Percentiles rank a stretch among this genome's conserved stretches.
These are phyloP conservation scores for Metarhizium brunneum DNA, from an alignment of 2,329 filamentous ascomycete genomes.

Conservation along the genomic window DNA sequence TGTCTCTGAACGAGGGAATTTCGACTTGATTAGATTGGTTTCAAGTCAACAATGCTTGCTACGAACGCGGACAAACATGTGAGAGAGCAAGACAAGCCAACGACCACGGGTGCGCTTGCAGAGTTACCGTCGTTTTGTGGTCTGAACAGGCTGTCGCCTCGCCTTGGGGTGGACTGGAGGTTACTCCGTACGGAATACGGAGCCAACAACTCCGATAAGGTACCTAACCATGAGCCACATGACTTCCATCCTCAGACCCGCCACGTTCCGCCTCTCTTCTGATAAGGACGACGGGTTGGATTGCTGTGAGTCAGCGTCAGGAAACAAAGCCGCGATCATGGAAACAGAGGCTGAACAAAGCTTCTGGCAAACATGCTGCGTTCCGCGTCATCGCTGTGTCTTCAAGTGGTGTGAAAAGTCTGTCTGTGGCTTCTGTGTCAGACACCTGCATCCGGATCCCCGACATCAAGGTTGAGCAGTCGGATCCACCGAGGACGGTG, in stretches of 20 bases:
- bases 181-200: too few species aligned
- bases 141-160: too few species aligned
- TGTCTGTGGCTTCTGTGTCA: neutral
- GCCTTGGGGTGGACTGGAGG: too few species aligned
- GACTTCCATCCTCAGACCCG: neutral
- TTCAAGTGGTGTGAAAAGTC: neutral
- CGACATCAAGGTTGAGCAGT: neutral
- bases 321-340: neutral
- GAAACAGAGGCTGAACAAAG: neutral
- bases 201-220: too few species aligned
- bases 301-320: neutral
- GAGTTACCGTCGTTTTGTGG: too few species aligned
- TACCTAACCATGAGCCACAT: neutral
- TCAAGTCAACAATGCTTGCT: too few species aligned
- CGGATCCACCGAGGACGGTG: conserved; percentile 9
- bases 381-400: neutral
- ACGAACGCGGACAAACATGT: too few species aligned
- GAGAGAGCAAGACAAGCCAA: too few species aligned
- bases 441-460: conserved; percentile 4
- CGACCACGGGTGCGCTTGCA: too few species aligned
- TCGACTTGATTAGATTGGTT: too few species aligned
- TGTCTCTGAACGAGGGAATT: too few species aligned
- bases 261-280: neutral
- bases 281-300: neutral
- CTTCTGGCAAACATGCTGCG: neutral